Conservation (phyloP, 768 basidiomycete species). For the Kwoniella botswanensis region DNA sequence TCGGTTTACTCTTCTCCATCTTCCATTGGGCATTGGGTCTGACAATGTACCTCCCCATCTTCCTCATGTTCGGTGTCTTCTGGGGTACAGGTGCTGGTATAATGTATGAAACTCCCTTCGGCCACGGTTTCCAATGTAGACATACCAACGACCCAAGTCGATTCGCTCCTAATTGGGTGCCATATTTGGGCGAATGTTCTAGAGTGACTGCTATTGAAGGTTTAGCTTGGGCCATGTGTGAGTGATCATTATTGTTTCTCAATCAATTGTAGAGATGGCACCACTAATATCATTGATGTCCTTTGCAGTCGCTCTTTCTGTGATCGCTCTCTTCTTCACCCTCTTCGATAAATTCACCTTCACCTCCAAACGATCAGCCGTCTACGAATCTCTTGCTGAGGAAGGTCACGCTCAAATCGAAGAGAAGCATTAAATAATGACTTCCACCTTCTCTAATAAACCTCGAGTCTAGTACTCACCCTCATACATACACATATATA, state of each 20-base stretch:
- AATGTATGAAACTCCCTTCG: conserved; percentile 43
- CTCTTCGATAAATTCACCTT: conserved; percentile 92
- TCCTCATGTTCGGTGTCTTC: conserved; percentile 41
- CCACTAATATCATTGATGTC: background rate
- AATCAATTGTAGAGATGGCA: background rate
- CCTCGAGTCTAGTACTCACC: background rate
- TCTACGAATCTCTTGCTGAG: conserved; percentile 35
- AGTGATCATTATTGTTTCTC: conserved; percentile 22
- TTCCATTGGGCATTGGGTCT: conserved; percentile 42
- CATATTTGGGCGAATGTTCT: conserved; percentile 35
- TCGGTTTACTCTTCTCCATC: conserved; percentile 36
- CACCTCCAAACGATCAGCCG: conserved; percentile 38
- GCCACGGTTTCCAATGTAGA: conserved; percentile 44
- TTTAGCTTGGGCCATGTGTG: conserved; percentile 50
- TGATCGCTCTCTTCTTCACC: conserved; percentile 91
- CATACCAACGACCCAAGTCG: conserved; percentile 23
- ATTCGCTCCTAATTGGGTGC: conserved; percentile 32
- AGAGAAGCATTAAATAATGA: conserved; percentile 17
- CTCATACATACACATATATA: conserved; percentile 1
- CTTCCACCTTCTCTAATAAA: background rate
- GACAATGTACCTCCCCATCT: conserved; percentile 32
- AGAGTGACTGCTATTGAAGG: conserved; percentile 42
- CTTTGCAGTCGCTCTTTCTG: conserved; percentile 67
- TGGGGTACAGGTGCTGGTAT: conserved; percentile 48
- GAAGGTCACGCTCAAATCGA: conserved; percentile 20